A percentile compares a stretch with the other conserved stretches of the same genome.
Conservation (phyloP, 306 rosid species). For the Gynostemma pentaphyllum region DNA sequence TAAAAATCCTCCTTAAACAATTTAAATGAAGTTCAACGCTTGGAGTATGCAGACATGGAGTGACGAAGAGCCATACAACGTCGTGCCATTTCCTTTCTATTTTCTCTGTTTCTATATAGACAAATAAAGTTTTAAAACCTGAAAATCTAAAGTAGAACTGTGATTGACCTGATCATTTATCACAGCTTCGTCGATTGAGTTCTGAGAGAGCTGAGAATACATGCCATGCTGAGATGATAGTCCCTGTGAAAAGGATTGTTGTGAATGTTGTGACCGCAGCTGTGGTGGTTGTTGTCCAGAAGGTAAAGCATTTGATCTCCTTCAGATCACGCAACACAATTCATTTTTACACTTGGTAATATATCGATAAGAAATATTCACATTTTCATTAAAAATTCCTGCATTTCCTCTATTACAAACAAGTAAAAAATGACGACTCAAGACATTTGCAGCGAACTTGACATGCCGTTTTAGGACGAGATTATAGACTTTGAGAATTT, state of each 20-base stretch:
- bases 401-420: not conserved
- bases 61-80: not conserved
- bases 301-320: constrained; percentile 37
- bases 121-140: not conserved
- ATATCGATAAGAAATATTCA: not conserved
- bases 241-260: constrained; percentile 84
- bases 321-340: constrained; percentile 13
- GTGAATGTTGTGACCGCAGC: constrained; percentile 74
- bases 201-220: constrained; percentile 77
- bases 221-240: constrained; percentile 68
- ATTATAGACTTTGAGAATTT: not conserved
- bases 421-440: not conserved
- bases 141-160: constrained; percentile 4
- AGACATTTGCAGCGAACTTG: not conserved
- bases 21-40: not conserved
- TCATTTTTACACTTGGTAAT: not conserved
- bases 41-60: not conserved
- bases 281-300: constrained; percentile 68
- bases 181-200: constrained; percentile 55
- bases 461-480: not conserved
- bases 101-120: not conserved
- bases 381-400: not conserved
- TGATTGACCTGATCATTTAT: constrained; percentile 63
- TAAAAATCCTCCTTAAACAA: not conserved
- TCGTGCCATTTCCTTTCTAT: not conserved